Percentiles rank a stretch among this genome's conserved stretches.
These are phyloP conservation scores for Pogostemon cablin DNA, from an alignment of 257 asterid species.

Conservation along the genomic window DNA sequence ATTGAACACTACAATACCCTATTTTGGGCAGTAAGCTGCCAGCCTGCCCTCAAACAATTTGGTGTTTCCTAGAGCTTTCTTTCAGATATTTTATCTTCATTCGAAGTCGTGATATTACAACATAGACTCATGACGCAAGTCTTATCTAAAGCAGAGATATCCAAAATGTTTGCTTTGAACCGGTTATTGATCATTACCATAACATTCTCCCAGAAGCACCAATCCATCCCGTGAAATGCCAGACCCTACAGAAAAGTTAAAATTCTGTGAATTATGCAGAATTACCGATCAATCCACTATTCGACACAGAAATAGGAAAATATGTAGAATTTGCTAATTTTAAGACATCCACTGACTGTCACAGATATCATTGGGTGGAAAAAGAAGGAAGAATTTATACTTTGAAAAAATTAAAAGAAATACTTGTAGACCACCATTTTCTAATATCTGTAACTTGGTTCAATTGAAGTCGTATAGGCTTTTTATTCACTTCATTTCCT, in stretches of 20 bases:
- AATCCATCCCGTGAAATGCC: slow-evolving; percentile 88
- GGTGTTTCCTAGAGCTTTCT: neutral
- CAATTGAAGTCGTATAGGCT: slow-evolving; percentile 2
- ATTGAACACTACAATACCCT: neutral
- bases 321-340: neutral
- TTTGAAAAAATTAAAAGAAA: neutral
- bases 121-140: neutral
- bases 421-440: slow-evolving; percentile 20
- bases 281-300: slow-evolving; percentile 27
- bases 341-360: neutral
- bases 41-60: neutral
- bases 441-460: slow-evolving; percentile 10
- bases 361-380: neutral
- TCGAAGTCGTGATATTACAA: neutral
- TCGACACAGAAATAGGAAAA: slow-evolving; percentile 8
- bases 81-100: too few species aligned
- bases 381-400: slow-evolving; percentile 20
- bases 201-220: slow-evolving; percentile 74
- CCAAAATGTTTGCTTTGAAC: neutral
- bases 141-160: too few species aligned
- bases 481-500: slow-evolving; percentile 23
- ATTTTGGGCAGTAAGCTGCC: too few species aligned
- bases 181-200: slow-evolving; percentile 49
- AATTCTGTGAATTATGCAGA: slow-evolving; percentile 15
- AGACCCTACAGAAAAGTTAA: slow-evolving; percentile 52